Percentiles rank a stretch among this genome's conserved stretches.
Evolutionary conservation across 495 filamentous ascomycete genomes (phyloP).

Genomic region (Neurospora terricola): DNA sequence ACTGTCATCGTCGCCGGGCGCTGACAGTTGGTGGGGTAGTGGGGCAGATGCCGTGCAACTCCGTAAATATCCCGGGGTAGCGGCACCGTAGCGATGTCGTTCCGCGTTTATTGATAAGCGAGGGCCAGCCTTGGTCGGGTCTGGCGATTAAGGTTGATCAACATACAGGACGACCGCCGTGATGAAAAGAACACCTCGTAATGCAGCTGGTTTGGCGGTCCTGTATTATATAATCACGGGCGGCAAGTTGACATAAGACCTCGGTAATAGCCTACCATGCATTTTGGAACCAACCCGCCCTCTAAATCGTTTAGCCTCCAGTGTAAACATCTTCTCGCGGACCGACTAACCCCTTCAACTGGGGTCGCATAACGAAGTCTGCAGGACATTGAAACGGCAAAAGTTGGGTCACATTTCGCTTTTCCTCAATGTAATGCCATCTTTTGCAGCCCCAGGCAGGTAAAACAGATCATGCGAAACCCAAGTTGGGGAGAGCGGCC

Average conservation of each 20-base stretch:
- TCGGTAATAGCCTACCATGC: not conserved
- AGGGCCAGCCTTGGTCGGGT: not conserved
- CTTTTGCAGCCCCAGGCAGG: not conserved
- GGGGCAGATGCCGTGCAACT: not conserved
- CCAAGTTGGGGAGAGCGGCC: not conserved
- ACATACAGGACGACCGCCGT: not conserved
- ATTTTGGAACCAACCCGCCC: not conserved
- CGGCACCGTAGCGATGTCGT: not conserved
- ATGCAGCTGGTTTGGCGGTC: not conserved
- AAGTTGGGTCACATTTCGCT: not conserved
- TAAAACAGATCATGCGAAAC: not conserved
- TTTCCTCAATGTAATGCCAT: not conserved
- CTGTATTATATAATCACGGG: not conserved
- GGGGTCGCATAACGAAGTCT: not conserved
- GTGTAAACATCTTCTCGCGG: not conserved
- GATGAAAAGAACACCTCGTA: not conserved
- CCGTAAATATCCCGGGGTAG: not conserved
- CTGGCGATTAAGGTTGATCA: not conserved
- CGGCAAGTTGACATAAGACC: not conserved
- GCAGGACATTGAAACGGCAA: not conserved
- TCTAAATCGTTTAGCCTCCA: not conserved
- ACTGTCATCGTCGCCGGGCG: not conserved
- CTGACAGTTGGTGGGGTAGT: not conserved
- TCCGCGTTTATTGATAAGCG: not conserved
- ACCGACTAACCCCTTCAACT: not conserved